Base-by-base conservation (phyloP, 2,329 filamentous ascomycete species). In the Monosporascus sp. region DNA sequence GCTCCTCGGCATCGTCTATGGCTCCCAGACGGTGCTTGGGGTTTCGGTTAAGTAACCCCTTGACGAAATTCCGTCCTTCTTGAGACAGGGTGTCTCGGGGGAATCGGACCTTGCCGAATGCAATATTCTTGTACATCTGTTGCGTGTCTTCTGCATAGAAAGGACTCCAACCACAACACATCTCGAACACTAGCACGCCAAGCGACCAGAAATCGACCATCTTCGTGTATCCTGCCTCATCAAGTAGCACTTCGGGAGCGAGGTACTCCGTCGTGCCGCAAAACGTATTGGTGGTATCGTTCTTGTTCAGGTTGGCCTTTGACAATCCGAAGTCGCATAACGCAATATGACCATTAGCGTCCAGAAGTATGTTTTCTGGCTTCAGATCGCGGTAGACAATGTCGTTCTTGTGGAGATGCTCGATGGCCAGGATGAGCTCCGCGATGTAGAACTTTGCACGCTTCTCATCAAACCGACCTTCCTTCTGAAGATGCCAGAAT, bases 81-180 rank as follows among this genome's bases (percentile, higher is more conserved):
- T 91, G 88, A 56, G 91, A 97, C 34, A 99, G 77, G 1, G 94
- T 96, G 71, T 99, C 94, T 60, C 92, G 84, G 7, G 94, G 94
- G 71, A 99, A 99, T 56, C 94, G 83, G 54, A 99, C 94, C 70
- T 99, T 99, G 69, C 94, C 94, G 67, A 99, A 99, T 0, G 94
- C 94, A 69, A 99, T 99, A 76, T 99, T 99, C 79, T 99, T 99
- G 79, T 99, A 99, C 94, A 99, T 99, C 71, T 99, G 94, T 73
- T 99, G 94, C 0, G 94, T 99, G 68, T 99, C 94, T 67, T 99
- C 94, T 53, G 94, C 94, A 64, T 97, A 99, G 74, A 99, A 99
- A 0, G 94, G 94, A 65, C 91, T 97, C 94, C 94, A 99, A 36
- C 94, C 94, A 65, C 94, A 99, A 76, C 94, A 99, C 94, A 99